These are phyloP conservation scores for Leucocoprinus sp. DNA, from an alignment of 768 basidiomycete species.

Conservation along the genomic window DNA sequence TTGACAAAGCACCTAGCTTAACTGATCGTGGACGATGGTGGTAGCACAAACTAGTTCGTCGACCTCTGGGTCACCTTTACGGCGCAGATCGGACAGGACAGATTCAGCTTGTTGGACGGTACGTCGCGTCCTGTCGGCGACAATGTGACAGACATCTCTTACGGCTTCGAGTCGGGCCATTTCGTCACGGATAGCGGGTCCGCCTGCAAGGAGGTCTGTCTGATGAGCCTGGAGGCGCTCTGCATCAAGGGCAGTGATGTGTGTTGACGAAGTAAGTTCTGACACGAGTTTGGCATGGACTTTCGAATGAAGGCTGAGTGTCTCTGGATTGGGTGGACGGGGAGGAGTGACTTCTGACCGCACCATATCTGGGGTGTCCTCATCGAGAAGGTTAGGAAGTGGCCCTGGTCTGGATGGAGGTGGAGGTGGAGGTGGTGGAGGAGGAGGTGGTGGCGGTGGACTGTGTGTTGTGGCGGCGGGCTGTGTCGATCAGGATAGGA, in stretches of 20 bases:
- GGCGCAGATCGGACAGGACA: slow-evolving; percentile 67
- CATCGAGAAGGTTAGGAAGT: slow-evolving; percentile 57
- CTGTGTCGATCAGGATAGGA: not conserved
- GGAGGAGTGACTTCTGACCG: slow-evolving; percentile 42
- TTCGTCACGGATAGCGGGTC: slow-evolving; percentile 93
- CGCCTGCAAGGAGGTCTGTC: slow-evolving; percentile 78
- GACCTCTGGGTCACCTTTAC: slow-evolving; percentile 85
- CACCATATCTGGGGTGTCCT: slow-evolving; percentile 32
- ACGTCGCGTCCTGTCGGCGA: slow-evolving; percentile 55
- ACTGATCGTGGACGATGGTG: slow-evolving; percentile 97
- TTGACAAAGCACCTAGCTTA: slow-evolving; percentile 20
- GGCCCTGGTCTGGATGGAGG: slow-evolving; percentile 21
- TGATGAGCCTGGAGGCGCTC: slow-evolving; percentile 77
- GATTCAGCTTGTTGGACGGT: slow-evolving; percentile 63
- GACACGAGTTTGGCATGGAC: slow-evolving; percentile 69
- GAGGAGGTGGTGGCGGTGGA: slow-evolving; percentile 2
- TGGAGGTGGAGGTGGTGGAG: slow-evolving; percentile 12
- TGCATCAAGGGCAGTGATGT: slow-evolving; percentile 54
- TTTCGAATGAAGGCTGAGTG: slow-evolving; percentile 69
- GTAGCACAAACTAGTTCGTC: slow-evolving; percentile 96
- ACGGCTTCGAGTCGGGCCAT: slow-evolving; percentile 93
- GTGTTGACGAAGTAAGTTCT: slow-evolving; percentile 63
- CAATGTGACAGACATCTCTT: slow-evolving; percentile 78
- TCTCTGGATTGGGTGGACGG: slow-evolving; percentile 84
- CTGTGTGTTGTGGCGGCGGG: not conserved